phyloP scores from a whole-genome alignment of 257 asterid genomes.

The Solanum pimpinellifolium region DNA sequence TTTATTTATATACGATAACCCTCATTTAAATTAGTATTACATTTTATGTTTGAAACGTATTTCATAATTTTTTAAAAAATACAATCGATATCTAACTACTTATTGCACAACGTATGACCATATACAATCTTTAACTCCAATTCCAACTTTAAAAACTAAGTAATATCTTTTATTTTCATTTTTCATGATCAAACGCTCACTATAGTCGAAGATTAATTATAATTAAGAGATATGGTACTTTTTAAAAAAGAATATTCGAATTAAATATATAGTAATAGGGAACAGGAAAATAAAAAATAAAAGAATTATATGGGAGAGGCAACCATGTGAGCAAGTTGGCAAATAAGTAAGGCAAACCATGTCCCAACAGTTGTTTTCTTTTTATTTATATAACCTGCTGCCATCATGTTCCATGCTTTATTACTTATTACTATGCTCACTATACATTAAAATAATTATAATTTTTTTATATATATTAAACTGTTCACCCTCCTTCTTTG shows the following conservation, averaged over 20 bases:
- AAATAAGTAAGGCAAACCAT: background rate
- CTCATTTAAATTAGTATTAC: background rate
- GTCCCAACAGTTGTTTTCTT: background rate
- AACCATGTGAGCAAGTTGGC: constrained; percentile 2
- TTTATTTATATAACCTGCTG: background rate
- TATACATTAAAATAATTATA: background rate
- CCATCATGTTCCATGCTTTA: background rate
- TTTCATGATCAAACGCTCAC: background rate
- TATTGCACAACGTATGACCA: background rate
- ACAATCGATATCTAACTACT: too few relatives aligned
- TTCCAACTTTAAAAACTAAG: background rate
- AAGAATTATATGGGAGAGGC: background rate
- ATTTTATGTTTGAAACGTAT: background rate
- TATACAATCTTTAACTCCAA: background rate
- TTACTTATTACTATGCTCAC: background rate
- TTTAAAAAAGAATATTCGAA: background rate
- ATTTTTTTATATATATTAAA: background rate
- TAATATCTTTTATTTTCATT: too few relatives aligned
- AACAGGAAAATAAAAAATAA: background rate
- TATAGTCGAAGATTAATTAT: background rate
- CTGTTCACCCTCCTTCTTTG: background rate
- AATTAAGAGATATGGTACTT: background rate
- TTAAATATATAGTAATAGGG: background rate
- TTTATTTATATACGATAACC: too few relatives aligned
- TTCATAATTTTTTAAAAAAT: too few relatives aligned